Conservation (phyloP, 176 grass and related monocot genomes). For the Aegilops umbellulata region DNA sequence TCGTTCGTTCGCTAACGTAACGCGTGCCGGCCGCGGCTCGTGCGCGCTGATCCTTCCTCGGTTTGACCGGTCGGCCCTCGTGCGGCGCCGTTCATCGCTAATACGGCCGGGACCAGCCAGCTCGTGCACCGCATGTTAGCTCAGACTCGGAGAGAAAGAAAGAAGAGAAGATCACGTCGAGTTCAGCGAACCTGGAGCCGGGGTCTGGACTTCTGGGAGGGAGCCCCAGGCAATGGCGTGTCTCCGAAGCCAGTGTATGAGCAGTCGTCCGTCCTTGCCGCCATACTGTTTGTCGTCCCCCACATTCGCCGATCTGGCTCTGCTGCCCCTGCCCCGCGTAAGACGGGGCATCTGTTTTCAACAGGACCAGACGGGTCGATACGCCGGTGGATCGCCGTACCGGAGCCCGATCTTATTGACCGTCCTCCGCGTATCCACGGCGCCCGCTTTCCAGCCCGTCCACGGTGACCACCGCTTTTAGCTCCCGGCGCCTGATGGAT, state of each 20-base stretch:
- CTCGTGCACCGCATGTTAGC: background rate
- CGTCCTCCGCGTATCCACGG: background rate
- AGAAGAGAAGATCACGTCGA: background rate
- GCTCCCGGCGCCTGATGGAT: background rate
- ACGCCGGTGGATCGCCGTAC: background rate
- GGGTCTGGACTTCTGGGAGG: background rate
- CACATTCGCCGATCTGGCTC: background rate
- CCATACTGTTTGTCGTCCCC: background rate
- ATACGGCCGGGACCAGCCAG: conserved; percentile 23
- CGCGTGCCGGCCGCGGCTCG: background rate
- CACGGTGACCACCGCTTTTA: background rate
- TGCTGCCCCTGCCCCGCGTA: background rate
- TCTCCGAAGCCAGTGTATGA: conserved; percentile 1
- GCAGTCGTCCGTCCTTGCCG: background rate
- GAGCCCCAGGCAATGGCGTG: conserved; percentile 4
- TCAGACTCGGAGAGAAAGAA: background rate
- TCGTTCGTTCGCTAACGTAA: background rate
- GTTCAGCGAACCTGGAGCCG: conserved; percentile 6
- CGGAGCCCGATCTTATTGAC: background rate
- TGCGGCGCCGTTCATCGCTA: background rate
- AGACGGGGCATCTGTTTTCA: conserved; percentile 7
- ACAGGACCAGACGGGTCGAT: background rate
- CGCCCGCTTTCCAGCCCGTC: conserved; percentile 33
- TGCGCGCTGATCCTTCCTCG: background rate
- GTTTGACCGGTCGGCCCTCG: conserved; percentile 26